These are phyloP conservation scores for Metschnikowia gruessii DNA, from an alignment of 805 yeast genomes.

Conservation along the genomic window DNA sequence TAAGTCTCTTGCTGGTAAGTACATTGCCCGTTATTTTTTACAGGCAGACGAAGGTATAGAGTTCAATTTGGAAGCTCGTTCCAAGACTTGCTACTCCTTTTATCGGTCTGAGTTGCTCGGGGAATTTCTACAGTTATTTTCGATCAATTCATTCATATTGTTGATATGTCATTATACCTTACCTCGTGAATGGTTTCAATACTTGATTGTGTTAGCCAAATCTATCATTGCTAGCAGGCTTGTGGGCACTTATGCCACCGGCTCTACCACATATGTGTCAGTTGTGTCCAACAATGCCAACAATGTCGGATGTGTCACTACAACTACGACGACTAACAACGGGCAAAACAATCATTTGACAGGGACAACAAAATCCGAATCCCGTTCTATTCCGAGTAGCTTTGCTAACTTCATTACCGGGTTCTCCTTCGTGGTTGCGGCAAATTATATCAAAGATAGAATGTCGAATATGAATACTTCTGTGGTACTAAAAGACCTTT, in stretches of 20 bases:
- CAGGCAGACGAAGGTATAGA: conserved; percentile 6
- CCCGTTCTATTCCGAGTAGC: conserved; percentile 1
- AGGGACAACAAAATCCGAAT: conserved; percentile 14
- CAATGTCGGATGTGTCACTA: conserved; percentile 10
- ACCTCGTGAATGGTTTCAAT: conserved; percentile 22
- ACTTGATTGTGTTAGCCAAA: conserved; percentile 29
- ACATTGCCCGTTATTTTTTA: conserved; percentile 22
- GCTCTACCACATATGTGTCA: conserved; percentile 24
- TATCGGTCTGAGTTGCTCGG: conserved; percentile 20
- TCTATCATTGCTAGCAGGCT: conserved; percentile 31
- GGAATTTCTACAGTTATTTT: conserved; percentile 22
- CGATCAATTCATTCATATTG: conserved; percentile 26
- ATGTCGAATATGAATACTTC: conserved; percentile 1
- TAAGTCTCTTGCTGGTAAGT: conserved; percentile 28
- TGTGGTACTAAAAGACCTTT: not conserved
- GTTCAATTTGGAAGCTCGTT: conserved; percentile 12
- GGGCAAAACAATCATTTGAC: conserved; percentile 10
- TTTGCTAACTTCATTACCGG: conserved; percentile 21
- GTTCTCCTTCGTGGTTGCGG: conserved; percentile 21
- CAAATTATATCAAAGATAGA: conserved; percentile 19
- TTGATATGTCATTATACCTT: conserved; percentile 22
- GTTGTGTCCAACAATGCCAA: conserved; percentile 16
- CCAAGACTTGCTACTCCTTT: conserved; percentile 12
- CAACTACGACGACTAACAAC: conserved; percentile 17
- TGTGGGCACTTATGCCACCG: conserved; percentile 27